These are phyloP conservation scores for Fusarium mundagurra DNA, from an alignment of 2,329 filamentous ascomycete species.

Conservation along the genomic window DNA sequence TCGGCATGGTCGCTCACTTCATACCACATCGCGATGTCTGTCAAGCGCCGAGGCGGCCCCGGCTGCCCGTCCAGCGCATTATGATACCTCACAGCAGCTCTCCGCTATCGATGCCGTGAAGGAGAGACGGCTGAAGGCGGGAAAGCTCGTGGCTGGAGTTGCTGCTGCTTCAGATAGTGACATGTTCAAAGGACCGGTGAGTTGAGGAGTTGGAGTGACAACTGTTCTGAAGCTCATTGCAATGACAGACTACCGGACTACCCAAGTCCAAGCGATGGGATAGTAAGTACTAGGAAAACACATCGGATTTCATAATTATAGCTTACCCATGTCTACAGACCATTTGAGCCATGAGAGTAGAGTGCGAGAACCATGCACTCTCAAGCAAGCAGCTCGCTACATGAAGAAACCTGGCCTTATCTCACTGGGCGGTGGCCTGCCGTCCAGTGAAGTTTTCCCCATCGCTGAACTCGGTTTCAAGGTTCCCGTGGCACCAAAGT, in stretches of 20 bases:
- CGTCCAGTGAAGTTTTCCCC: slow-evolving; percentile 92
- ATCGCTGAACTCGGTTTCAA: slow-evolving; percentile 81
- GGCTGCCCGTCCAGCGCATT: slow-evolving; percentile 37
- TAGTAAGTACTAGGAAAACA: slow-evolving; percentile 64
- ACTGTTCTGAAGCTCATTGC: background rate
- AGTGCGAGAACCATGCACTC: slow-evolving; percentile 70
- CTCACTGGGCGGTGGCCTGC: slow-evolving; percentile 90
- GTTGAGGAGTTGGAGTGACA: slow-evolving; percentile 34
- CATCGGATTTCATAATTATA: background rate
- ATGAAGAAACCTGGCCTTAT: slow-evolving; percentile 86
- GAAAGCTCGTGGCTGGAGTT: slow-evolving; percentile 76
- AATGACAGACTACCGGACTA: slow-evolving; percentile 60
- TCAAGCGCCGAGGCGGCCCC: slow-evolving; percentile 41
- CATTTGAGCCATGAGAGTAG: slow-evolving; percentile 71
- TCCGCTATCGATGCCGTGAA: slow-evolving; percentile 46
- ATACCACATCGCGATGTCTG: slow-evolving; percentile 29
- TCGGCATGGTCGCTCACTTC: slow-evolving; percentile 25
- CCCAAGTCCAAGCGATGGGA: slow-evolving; percentile 86
- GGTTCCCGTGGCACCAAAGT: slow-evolving; percentile 74
- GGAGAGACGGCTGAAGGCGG: slow-evolving; percentile 70
- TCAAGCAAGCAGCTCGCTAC: slow-evolving; percentile 84
- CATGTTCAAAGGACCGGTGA: slow-evolving; percentile 81
- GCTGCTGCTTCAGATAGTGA: slow-evolving; percentile 83
- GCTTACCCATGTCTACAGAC: slow-evolving; percentile 48
- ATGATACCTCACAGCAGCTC: slow-evolving; percentile 34